phyloP scores from a whole-genome alignment of 768 basidiomycete species.

The Pulveroboletus sp. region DNA sequence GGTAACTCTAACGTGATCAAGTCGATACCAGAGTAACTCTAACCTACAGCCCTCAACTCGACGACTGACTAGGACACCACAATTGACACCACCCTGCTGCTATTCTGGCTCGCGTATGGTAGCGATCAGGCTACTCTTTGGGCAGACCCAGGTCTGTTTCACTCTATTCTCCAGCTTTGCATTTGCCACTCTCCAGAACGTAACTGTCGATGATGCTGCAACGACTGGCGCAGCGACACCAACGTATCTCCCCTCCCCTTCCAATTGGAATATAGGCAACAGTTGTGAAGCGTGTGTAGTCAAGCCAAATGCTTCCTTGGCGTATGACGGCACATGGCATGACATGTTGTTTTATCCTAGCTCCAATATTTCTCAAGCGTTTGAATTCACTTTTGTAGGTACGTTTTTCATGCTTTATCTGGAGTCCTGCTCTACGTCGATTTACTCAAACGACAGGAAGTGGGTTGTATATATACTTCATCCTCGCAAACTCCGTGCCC shows the following conservation, averaged over 20 bases:
- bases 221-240: constrained; percentile 5
- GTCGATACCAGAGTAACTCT: too few species aligned
- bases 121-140: background rate
- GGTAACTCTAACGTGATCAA: too few species aligned
- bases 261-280: background rate
- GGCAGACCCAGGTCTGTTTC: background rate
- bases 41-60: too few species aligned
- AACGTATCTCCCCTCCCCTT: constrained; percentile 3
- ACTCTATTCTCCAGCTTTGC: background rate
- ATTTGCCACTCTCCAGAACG: constrained; percentile 9
- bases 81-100: too few species aligned
- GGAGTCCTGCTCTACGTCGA: background rate
- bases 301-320: background rate
- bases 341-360: background rate
- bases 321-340: constrained; percentile 19
- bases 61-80: too few species aligned
- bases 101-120: constrained; percentile 1
- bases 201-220: constrained; percentile 16
- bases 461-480: constrained; percentile 16
- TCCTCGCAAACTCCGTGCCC: background rate
- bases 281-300: background rate
- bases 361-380: background rate
- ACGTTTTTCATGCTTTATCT: background rate
- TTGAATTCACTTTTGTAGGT: constrained; percentile 14
- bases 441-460: constrained; percentile 9